phyloP scores from a whole-genome alignment of 441 rosid species.

The Hura crepitans region DNA sequence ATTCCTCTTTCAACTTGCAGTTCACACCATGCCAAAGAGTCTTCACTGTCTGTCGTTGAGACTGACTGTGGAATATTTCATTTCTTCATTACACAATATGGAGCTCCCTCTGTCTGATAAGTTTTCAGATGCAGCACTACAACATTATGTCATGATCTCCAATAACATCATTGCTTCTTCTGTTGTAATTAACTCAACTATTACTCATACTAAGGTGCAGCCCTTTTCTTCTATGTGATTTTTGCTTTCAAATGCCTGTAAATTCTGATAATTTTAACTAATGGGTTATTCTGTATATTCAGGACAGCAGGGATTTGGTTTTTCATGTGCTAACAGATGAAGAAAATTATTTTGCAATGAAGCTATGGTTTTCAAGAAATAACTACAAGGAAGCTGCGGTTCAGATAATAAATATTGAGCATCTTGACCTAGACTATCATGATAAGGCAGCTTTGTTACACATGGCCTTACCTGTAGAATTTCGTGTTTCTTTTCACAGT shows the following conservation, averaged over 20 bases:
- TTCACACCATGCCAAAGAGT: slow-evolving; percentile 91
- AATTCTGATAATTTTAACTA: slow-evolving; percentile 24
- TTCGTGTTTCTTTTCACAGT: slow-evolving; percentile 58
- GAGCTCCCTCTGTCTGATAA: slow-evolving; percentile 44
- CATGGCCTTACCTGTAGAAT: slow-evolving; percentile 67
- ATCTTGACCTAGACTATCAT: slow-evolving; percentile 39
- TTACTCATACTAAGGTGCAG: slow-evolving; percentile 59
- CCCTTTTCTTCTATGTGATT: slow-evolving; percentile 22
- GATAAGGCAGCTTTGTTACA: slow-evolving; percentile 40
- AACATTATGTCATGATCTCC: slow-evolving; percentile 74
- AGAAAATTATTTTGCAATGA: slow-evolving; percentile 80
- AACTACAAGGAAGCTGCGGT: slow-evolving; percentile 54
- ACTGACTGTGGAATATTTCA: slow-evolving; percentile 82
- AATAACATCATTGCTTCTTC: slow-evolving; percentile 76
- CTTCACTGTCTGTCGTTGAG: slow-evolving; percentile 92
- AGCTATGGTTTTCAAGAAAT: slow-evolving; percentile 70
- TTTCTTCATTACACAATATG: slow-evolving; percentile 42
- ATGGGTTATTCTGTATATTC: slow-evolving; percentile 37
- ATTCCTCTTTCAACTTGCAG: slow-evolving; percentile 82
- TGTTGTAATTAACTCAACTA: slow-evolving; percentile 88
- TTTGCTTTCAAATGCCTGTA: slow-evolving; percentile 16
- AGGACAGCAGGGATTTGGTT: slow-evolving; percentile 72
- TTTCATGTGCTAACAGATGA: slow-evolving; percentile 89
- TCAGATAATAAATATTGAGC: slow-evolving; percentile 69
- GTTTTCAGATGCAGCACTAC: slow-evolving; percentile 60